phyloP scores from a whole-genome alignment of 768 basidiomycete genomes.

The Kwoniella pini region DNA sequence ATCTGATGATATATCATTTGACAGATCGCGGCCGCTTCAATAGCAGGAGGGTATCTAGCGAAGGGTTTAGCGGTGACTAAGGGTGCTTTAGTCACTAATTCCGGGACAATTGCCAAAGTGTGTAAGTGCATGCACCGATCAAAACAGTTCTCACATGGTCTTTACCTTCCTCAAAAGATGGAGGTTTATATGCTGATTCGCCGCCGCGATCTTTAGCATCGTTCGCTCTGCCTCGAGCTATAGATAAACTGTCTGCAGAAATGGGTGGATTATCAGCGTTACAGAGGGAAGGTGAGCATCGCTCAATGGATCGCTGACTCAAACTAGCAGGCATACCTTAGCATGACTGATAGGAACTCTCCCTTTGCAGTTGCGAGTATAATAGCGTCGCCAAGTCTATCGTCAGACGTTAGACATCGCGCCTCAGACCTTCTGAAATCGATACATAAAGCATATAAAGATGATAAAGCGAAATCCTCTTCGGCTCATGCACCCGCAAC shows the following conservation, averaged over 20 bases:
- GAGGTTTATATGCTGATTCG: neutral
- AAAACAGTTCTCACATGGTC: no score
- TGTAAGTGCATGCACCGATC: no score
- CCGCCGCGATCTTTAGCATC: constrained; percentile 30
- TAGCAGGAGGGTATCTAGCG: constrained; percentile 36
- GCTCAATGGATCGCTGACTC: no score
- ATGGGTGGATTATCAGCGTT: constrained; percentile 44
- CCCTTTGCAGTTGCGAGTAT: constrained; percentile 36
- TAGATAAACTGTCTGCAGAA: constrained; percentile 43
- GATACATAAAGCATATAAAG: constrained; percentile 36
- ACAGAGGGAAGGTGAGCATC: constrained; percentile 44
- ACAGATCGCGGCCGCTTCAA: constrained; percentile 33
- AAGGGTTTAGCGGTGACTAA: constrained; percentile 42
- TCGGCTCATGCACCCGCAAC: neutral
- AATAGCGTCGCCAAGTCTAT: constrained; percentile 45
- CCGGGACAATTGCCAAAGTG: constrained; percentile 42
- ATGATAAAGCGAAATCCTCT: constrained; percentile 29
- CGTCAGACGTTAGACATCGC: constrained; percentile 44
- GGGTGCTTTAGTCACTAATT: constrained; percentile 36
- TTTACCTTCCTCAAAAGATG: no score
- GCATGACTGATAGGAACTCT: neutral
- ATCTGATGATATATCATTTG: neutral
- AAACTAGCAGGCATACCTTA: no score
- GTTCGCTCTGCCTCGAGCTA: constrained; percentile 42
- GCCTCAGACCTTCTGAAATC: constrained; percentile 31